Base-by-base conservation (phyloP, 2,329 filamentous ascomycete species). In the Epichloe scottii region DNA sequence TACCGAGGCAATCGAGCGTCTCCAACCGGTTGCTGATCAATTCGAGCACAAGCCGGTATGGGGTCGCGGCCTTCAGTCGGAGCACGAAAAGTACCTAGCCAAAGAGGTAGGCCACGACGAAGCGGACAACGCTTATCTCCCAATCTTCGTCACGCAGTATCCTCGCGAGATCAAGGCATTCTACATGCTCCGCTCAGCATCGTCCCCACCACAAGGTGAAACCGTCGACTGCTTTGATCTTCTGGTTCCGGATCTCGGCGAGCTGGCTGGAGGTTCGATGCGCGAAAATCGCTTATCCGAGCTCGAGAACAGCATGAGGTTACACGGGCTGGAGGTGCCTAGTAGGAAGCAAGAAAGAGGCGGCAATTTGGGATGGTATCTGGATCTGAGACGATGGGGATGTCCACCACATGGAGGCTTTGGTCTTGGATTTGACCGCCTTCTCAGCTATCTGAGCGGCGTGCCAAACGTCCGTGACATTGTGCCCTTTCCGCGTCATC, bases 181-280 rank as follows among this genome's bases (percentile, higher is more conserved):
- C 69, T 98, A 77, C 65, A 77, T 77, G 74, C 70, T 66, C 41
- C 67, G 68, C 49, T 69, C 65, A 12, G 55, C 58, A 21, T 54
- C 60, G 1, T 57, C 60, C 12, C 60, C 62, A 8, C 26, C 57
- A 4, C 56, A 63, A 44, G 64, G 66, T 44, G 58, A 63, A 45
- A 94, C 89, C 4, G 89, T 89, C 12, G 87, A 89, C 53, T 95
- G 89, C 69, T 96, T 96, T 64, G 90, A 96, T 66, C 78, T 96
- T 46, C 74, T 96, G 15, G 82, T 95, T 15, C 89, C 89, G 15
- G 86, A 89, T 53, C 76, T 91, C 52, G 89, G 87, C 63, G 90
- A 96, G 68, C 78, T 95, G 46, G 87, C 85, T 2, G 90, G 90
- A 26, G 90, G 90, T 37, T 95, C 89, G 3, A 81, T 95, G 73